Evolutionary conservation across 768 basidiomycete genomes (phyloP).

Genomic region (Hemileccinum impolitum): DNA sequence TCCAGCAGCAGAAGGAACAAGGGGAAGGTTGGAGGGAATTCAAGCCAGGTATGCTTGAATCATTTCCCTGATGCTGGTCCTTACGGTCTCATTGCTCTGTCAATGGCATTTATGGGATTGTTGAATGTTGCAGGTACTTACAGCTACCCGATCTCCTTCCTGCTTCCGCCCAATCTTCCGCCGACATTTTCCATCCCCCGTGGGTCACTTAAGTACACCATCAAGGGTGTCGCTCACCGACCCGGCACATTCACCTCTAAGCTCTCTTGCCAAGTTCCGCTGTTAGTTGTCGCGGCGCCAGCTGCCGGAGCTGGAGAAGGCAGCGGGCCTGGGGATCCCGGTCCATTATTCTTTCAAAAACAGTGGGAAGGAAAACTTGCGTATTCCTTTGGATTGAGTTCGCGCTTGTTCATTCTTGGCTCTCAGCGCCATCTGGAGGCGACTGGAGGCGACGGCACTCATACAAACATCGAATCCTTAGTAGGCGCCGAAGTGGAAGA

Average conservation of each 20-base stretch:
- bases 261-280: constrained; percentile 64
- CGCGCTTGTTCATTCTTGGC: constrained; percentile 85
- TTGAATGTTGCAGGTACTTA: constrained; percentile 65
- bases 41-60: constrained; percentile 60
- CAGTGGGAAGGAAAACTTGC: constrained; percentile 90
- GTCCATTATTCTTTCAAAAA: constrained; percentile 78
- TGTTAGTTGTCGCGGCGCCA: constrained; percentile 73
- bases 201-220: constrained; percentile 73
- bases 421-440: constrained; percentile 10
- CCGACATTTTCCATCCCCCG: constrained; percentile 73
- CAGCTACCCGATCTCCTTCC: constrained; percentile 92
- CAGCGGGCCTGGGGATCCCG: constrained; percentile 44
- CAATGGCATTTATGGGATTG: neutral
- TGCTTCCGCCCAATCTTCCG: constrained; percentile 77
- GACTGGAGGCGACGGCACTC: neutral
- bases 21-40: constrained; percentile 83
- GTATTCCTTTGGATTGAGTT: constrained; percentile 75
- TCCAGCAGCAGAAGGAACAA: constrained; percentile 35
- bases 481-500: constrained; percentile 3
- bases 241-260: constrained; percentile 84
- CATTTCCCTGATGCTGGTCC: neutral
- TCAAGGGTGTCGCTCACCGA: constrained; percentile 81
- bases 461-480: neutral
- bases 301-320: constrained; percentile 77
- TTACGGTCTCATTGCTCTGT: neutral